Evolutionary conservation across 306 rosid genomes (phyloP), one percentile per base, ranked within the genome.

Genomic region (Leucaena leucocephala): DNA sequence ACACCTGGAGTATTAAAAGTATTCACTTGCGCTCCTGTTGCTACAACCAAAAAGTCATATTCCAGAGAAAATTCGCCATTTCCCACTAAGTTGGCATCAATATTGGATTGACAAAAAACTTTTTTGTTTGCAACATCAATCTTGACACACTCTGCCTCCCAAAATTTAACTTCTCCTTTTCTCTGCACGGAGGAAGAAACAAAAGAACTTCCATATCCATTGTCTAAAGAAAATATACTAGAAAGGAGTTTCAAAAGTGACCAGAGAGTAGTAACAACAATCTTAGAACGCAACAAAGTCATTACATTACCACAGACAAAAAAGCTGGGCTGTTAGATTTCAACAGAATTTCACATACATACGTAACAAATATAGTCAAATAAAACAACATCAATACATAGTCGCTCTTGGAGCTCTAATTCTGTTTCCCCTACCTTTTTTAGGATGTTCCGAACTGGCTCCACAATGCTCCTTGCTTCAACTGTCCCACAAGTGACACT

Each of bases 391-490:
- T 67, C 59, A 19, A 72, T 39, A 58, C 11, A 19, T 40, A 16
- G 58, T 54, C 45, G 71, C 67, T 71, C 55, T 34, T 8, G 69
- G 33, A 72, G 82, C 17, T 68, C 35, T 82, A 7, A 74, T 55
- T 78, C 71, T 58, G 35, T 34, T 59, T 71, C 66, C 58, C 52
- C 79, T 71, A 91, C 98, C 98, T 92, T 95, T 86, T 87, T 88
- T 72, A 95, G 77, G 38, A 95, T 92, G 70, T 92, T 95, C 58
- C 98, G 90, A 42, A 95, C 80, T 0, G 98, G 97, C 79, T 94
- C 98, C 9, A 91, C 98, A 22, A 95, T 85, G 92, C 98, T 95
- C 65, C 98, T 89, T 19, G 98, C 98, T 86, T 95, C 98, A 88
- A 95, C 98, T 39, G 98, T 82, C 59, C 98, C 98, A 84, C 97